These are phyloP conservation scores for Adansonia digitata DNA, from an alignment of 345 rosid genomes.

Conservation along the genomic window DNA sequence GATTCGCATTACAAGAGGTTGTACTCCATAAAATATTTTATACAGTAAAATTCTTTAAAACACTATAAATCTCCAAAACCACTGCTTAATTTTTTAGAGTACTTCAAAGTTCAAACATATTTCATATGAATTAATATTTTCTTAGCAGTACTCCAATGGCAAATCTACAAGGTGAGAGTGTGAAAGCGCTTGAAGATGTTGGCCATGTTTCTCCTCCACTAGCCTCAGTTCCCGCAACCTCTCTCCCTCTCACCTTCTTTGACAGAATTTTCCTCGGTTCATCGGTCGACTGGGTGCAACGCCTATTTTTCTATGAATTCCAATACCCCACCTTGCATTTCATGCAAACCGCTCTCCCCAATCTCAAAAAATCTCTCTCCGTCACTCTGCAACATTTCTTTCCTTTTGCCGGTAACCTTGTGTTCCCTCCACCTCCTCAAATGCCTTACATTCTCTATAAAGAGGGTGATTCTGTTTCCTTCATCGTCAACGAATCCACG, in stretches of 20 bases:
- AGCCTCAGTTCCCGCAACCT: constrained; percentile 9
- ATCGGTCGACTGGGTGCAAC: constrained; percentile 29
- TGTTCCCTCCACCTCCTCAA: constrained; percentile 18
- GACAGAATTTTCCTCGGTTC: constrained; percentile 43
- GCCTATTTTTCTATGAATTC: constrained; percentile 38
- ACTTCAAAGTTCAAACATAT: no score
- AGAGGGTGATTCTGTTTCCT: constrained; percentile 14
- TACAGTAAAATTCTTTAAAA: no score
- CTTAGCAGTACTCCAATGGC: neutral
- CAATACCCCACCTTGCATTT: constrained; percentile 27
- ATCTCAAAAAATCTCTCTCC: constrained; percentile 41
- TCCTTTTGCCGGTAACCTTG: constrained; percentile 35
- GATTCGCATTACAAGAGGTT: no score
- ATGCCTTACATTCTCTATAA: constrained; percentile 24
- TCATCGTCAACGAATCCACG: constrained; percentile 18
- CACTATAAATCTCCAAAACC: no score
- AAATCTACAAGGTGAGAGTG: neutral
- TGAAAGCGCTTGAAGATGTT: neutral
- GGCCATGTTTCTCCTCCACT: constrained; percentile 17
- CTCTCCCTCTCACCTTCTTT: constrained; percentile 33
- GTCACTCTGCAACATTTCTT: constrained; percentile 36
- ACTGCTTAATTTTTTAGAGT: no score
- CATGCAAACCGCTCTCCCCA: constrained; percentile 26
- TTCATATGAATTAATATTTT: no score
- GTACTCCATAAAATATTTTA: no score